A percentile compares a stretch with the other conserved stretches of the same genome.
Conservation (phyloP, 768 basidiomycete genomes). For the Podaxis mareebaensis region DNA sequence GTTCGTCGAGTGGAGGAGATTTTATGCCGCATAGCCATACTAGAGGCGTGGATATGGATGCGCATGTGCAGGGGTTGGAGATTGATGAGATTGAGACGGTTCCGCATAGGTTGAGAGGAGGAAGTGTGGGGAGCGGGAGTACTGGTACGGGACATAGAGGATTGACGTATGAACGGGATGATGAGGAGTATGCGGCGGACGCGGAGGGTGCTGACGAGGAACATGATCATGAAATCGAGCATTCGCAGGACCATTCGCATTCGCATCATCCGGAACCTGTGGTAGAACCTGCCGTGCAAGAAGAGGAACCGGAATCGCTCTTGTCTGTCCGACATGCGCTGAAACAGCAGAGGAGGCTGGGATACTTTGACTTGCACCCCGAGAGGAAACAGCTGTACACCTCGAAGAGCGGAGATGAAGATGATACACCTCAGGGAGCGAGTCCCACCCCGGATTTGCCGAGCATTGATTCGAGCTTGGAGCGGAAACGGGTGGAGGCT, state of each 20-base stretch:
- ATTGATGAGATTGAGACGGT: conserved; percentile 28
- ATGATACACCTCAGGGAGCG: conserved; percentile 8
- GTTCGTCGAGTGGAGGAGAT: conserved; percentile 33
- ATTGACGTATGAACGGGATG: conserved; percentile 27
- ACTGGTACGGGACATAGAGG: conserved; percentile 24
- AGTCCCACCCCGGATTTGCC: conserved; percentile 6
- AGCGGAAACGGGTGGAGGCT: background rate
- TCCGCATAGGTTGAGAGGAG: conserved; percentile 35
- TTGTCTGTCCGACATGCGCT: conserved; percentile 31
- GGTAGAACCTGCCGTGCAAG: background rate
- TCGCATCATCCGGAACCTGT: conserved; percentile 10
- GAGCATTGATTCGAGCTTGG: background rate
- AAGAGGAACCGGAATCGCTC: conserved; percentile 22
- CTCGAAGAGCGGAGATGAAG: conserved; percentile 28
- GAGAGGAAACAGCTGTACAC: conserved; percentile 52
- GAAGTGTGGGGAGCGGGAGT: conserved; percentile 28
- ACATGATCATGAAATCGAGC: background rate
- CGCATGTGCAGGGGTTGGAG: conserved; percentile 52
- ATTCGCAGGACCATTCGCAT: conserved; percentile 2
- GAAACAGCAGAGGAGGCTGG: conserved; percentile 46
- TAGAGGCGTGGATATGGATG: conserved; percentile 36
- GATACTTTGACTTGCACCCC: conserved; percentile 81
- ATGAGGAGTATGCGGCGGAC: conserved; percentile 19
- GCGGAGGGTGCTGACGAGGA: conserved; percentile 11
- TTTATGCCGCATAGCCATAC: conserved; percentile 27